Evolutionary conservation across 345 rosid species (phyloP), one percentile per base, ranked within the genome.

Genomic region (Ceriops decandra): DNA sequence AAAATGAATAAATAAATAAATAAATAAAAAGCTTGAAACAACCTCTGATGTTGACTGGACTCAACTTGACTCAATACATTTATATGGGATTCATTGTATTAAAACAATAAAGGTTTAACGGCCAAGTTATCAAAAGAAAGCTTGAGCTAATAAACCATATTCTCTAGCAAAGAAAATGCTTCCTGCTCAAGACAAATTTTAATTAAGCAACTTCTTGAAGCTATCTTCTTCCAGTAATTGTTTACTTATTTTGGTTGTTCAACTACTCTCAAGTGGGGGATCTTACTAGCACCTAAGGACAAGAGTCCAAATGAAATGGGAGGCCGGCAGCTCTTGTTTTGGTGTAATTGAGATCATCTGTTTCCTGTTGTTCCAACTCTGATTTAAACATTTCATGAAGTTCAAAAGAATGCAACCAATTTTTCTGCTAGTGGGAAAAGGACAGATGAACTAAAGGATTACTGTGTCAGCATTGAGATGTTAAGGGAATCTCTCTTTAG

Each of bases 371-470:
- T n/a, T 22, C n/a, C 7, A 24, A 8, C 9, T 53, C 1, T 6
- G 7, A 6, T 53, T 56, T 56, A 2, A 56, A 13, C 16, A 56
- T 56, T 24, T 27, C 26, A 6, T 24, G 28, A 16, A 56, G 5
- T 9, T 21, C 59, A 56, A 56, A 27, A 27, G 0, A 19, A 32
- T 54, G 63, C 38, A 7, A 42, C 53, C 56, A 59, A 31, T 51
- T 59, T 59, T 38, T 62, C 72, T 56, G 57, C 68, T 38, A 62
- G 62, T 27, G 42, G 68, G 80, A 66, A 59, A 68, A 10, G 68
- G 77, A 72, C 79, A 38, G 60, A 19, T 33, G 67, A 60, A 32
- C 53, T 52, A 63, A 74, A 60, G 76, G 57, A n/a, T 68, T 68
- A 54, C 68, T 35, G 15, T 24, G 67, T 62, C 59, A 32, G 46